Evolutionary conservation across 768 basidiomycete species (phyloP).

Genomic region (Hirschioporus abietinus): DNA sequence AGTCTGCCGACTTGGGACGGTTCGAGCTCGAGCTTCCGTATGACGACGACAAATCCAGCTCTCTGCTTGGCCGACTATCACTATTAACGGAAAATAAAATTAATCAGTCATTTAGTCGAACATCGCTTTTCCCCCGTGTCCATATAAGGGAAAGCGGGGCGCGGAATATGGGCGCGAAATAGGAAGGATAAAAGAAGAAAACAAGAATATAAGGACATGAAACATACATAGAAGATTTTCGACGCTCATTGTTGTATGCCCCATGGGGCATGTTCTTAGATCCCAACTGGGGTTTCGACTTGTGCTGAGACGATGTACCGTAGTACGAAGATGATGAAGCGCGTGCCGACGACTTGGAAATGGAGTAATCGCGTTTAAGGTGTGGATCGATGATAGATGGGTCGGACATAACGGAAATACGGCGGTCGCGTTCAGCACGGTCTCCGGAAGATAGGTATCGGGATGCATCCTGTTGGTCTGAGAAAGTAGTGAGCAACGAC

Average conservation of each 20-base stretch:
- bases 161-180: not conserved
- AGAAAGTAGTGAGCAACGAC: not conserved
- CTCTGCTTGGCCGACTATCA: not conserved
- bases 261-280: not conserved
- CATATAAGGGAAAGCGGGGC: not conserved
- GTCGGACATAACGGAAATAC: not conserved
- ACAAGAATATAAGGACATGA: not conserved
- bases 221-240: not conserved
- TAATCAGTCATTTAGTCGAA: not conserved
- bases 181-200: not conserved
- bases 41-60: not conserved
- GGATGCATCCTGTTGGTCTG: not conserved
- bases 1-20: not conserved
- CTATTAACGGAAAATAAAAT: not conserved
- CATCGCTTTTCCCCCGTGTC: not conserved
- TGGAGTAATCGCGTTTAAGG: not conserved
- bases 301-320: not conserved
- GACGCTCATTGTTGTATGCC: not conserved
- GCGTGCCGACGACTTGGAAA: not conserved
- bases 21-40: not conserved
- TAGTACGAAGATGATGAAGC: not conserved
- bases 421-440: not conserved
- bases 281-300: not conserved
- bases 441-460: not conserved
- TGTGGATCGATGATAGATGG: not conserved